phyloP scores from a whole-genome alignment of 805 yeast genomes.

The Sugiyamaella americana region DNA sequence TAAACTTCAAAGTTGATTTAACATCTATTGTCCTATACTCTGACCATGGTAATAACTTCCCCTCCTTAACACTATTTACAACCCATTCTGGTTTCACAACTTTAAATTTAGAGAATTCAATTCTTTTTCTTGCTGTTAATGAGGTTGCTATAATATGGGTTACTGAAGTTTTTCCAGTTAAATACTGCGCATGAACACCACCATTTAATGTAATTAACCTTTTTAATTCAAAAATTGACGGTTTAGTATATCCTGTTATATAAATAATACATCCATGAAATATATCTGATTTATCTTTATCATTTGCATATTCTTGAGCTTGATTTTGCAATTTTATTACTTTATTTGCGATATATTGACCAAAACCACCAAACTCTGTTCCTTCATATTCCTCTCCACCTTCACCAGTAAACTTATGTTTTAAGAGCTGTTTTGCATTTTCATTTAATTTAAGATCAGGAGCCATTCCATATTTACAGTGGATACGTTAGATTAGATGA shows the following conservation, averaged over 20 bases:
- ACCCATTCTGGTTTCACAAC: constrained; percentile 86
- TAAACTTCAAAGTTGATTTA: not conserved
- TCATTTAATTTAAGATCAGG: constrained; percentile 13
- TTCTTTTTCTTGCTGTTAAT: constrained; percentile 67
- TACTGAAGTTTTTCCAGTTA: constrained; percentile 63
- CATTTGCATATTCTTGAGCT: constrained; percentile 24
- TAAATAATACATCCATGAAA: constrained; percentile 62
- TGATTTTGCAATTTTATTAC: constrained; percentile 51
- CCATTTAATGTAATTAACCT: constrained; percentile 69
- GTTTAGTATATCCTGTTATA: constrained; percentile 86
- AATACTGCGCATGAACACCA: constrained; percentile 64
- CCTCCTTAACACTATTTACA: constrained; percentile 49
- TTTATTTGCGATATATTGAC: constrained; percentile 58
- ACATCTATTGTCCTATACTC: constrained; percentile 46
- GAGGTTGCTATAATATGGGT: constrained; percentile 81
- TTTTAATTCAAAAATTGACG: constrained; percentile 69
- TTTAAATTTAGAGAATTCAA: constrained; percentile 58
- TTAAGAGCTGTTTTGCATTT: constrained; percentile 12
- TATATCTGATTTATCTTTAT: constrained; percentile 33
- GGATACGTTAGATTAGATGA: too few relatives aligned
- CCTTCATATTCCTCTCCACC: constrained; percentile 34
- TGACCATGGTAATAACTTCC: constrained; percentile 60
- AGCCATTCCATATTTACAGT: too few relatives aligned
- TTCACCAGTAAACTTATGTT: constrained; percentile 13
- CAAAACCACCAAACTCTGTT: constrained; percentile 59